phyloP scores from a whole-genome alignment of 345 rosid genomes.

The Erysimum cheiranthoides region DNA sequence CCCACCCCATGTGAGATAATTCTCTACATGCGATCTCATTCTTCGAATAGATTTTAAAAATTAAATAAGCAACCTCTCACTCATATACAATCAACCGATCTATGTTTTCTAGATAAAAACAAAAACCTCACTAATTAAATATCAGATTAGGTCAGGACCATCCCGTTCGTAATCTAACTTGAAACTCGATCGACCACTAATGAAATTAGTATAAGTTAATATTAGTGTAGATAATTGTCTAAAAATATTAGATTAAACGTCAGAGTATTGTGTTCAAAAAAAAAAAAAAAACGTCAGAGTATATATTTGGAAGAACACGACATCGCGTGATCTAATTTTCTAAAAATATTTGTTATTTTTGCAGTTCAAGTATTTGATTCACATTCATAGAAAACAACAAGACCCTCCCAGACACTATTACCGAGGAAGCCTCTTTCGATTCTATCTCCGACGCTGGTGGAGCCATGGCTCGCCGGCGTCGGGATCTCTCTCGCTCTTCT shows the following conservation, averaged over 20 bases:
- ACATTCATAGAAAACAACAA: too few species aligned
- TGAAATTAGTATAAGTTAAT: neutral
- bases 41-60: neutral
- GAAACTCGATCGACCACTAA: neutral
- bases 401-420: too few species aligned
- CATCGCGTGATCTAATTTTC: neutral
- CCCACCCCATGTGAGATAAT: neutral
- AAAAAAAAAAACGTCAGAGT: neutral
- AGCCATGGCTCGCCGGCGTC: too few species aligned
- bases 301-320: neutral
- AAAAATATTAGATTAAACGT: neutral
- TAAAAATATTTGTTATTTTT: neutral
- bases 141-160: neutral
- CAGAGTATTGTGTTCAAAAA: too few species aligned
- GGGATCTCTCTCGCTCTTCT: too few species aligned
- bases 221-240: neutral
- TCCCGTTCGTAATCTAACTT: neutral
- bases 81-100: neutral
- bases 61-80: neutral
- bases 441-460: too few species aligned
- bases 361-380: neutral
- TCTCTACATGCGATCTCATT: neutral
- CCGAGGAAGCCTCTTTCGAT: too few species aligned
- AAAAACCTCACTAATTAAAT: neutral
- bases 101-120: too few species aligned